Evolutionary conservation across 1,284 basidiomycete species (phyloP).

Genomic region (Malassezia arunalokei): DNA sequence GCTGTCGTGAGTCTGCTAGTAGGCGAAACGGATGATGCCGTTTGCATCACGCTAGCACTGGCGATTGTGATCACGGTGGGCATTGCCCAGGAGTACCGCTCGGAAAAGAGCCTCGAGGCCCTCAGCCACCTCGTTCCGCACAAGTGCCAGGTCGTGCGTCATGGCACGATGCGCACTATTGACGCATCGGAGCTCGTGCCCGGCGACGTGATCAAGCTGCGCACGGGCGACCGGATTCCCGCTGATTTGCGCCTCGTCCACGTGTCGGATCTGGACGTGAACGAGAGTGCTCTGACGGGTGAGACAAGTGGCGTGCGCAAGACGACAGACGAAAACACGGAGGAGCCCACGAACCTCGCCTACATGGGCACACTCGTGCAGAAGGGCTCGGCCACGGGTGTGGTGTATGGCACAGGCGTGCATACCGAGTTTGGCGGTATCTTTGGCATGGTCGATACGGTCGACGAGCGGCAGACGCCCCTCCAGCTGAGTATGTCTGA

Average conservation of each 20-base stretch:
- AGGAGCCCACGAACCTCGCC: constrained; percentile 75
- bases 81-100: constrained; percentile 86
- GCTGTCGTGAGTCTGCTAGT: constrained; percentile 74
- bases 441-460: constrained; percentile 95
- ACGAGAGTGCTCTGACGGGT: constrained; percentile 87
- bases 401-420: constrained; percentile 79
- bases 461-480: constrained; percentile 84
- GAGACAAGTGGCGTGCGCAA: constrained; percentile 76
- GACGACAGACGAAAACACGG: constrained; percentile 47
- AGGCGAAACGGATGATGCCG: constrained; percentile 85
- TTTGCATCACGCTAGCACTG: constrained; percentile 86
- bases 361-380: constrained; percentile 97
- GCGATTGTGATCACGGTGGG: constrained; percentile 87
- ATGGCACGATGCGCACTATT: constrained; percentile 51
- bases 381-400: constrained; percentile 70
- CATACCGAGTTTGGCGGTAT: constrained; percentile 91
- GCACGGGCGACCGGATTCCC: constrained; percentile 77
- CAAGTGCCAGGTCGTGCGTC: constrained; percentile 81
- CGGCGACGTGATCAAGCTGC: constrained; percentile 78
- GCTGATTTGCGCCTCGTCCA: constrained; percentile 75
- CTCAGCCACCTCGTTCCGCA: constrained; percentile 92
- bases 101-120: constrained; percentile 85
- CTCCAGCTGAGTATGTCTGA: constrained; percentile 93
- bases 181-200: constrained; percentile 90
- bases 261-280: constrained; percentile 74